Base-by-base conservation (phyloP, 1,284 basidiomycete species). In the Inonotus hispidus region DNA sequence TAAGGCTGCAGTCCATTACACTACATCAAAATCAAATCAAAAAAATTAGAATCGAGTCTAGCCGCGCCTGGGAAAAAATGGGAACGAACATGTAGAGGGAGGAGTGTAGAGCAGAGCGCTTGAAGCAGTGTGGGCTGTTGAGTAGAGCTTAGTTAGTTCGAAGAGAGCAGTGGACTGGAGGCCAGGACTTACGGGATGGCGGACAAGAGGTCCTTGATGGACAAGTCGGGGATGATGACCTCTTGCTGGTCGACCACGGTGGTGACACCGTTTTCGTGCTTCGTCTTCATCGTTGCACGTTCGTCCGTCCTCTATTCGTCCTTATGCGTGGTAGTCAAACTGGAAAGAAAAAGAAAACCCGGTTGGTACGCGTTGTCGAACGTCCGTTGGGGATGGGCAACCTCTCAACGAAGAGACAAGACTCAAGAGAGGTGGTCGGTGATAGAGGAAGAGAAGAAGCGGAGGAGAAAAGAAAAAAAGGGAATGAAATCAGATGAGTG, bases 81-180 rank as follows among this genome's bases (percentile, higher is more conserved):
- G 8, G 32, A 14, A 75, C 81, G 65, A 68, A 91, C 89, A 98
- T 78, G 74, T 98, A 97, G 63, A 82, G 68, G n/a, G 84, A 87
- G 25, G 95, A 96, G 71, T 81, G 81, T 71, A 96, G 68, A 1
- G 93, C 89, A 0, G 93, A 96, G 66, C 97, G 91, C 78, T 97
- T 82, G 77, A 89, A 94, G 79, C 96, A 98, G 76, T 96, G 94
- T 4, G 90, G 72, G 11, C 94, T 94, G 67, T 25, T 64, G 46
- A 63, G 60, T n/a, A 56, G 21, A 25, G n/a, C n/a, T n/a, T n/a
- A n/a, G 14, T 49, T 5, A 49, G 54, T 54, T 57, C 60, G 11
- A 27, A 13, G 21, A 45, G 45, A 52, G 3, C n/a, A n/a, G n/a
- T n/a, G n/a, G n/a, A n/a, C n/a, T n/a, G n/a, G n/a, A n/a, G n/a